A percentile compares a stretch with the other conserved stretches of the same genome.
Conservation (phyloP, 2,329 filamentous ascomycete genomes). For the Trichophyton schoenleinii region DNA sequence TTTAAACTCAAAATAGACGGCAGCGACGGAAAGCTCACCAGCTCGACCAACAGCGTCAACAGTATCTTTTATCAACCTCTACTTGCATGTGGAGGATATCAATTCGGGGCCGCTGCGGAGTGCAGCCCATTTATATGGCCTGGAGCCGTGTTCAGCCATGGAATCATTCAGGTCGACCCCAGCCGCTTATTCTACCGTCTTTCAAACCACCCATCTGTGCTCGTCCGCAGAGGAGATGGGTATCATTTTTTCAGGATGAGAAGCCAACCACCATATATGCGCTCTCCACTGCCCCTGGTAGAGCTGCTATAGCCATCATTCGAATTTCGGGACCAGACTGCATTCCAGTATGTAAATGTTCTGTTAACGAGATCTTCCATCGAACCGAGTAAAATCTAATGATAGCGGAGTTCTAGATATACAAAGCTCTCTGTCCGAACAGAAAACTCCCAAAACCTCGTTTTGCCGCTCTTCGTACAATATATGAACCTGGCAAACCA, state of each 20-base stretch:
- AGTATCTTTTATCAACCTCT: neutral
- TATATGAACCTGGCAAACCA: constrained; percentile 47
- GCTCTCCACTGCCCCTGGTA: constrained; percentile 71
- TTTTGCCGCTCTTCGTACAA: constrained; percentile 57
- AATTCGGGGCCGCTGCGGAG: neutral
- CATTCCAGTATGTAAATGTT: constrained; percentile 41
- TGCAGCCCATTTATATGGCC: neutral
- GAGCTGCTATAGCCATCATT: constrained; percentile 81
- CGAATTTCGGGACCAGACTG: constrained; percentile 73
- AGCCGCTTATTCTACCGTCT: neutral
- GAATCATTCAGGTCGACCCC: neutral
- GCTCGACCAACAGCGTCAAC: neutral
- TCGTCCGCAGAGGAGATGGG: neutral
- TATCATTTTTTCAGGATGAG: constrained; percentile 4
- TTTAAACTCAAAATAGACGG: neutral
- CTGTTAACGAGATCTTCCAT: neutral
- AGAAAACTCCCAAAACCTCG: constrained; percentile 45
- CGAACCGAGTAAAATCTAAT: constrained; percentile 5
- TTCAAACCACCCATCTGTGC: neutral
- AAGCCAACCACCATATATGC: constrained; percentile 65
- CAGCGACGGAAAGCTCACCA: neutral
- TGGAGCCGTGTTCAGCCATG: neutral
- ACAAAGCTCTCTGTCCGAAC: constrained; percentile 48
- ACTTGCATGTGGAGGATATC: constrained; percentile 3
- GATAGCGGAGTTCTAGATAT: constrained; percentile 40